Evolutionary conservation across 2,329 filamentous ascomycete species (phyloP).

Genomic region (Ophiocordyceps polyrhachis-furcata): DNA sequence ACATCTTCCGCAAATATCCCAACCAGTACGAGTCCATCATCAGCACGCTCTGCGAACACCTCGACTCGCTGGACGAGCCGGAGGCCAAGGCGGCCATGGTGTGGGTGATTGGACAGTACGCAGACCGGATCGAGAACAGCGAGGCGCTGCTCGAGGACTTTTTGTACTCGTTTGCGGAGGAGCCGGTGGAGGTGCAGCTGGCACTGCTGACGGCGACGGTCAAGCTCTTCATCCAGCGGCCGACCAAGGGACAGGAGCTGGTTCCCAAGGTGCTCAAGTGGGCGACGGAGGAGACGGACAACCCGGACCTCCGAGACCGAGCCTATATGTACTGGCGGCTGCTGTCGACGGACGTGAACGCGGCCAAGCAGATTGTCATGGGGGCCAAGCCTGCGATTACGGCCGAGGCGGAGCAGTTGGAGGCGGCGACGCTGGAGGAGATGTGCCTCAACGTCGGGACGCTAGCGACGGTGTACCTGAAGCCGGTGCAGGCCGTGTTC

Average conservation of each 20-base stretch:
- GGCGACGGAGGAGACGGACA: conserved; percentile 98
- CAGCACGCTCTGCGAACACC: conserved; percentile 81
- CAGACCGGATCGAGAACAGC: conserved; percentile 91
- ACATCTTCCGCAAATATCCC: conserved; percentile 98
- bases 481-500: conserved; percentile 95
- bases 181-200: conserved; percentile 88
- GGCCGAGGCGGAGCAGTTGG: conserved; percentile 85
- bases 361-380: conserved; percentile 83
- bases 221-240: conserved; percentile 92
- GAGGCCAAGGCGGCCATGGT: conserved; percentile 98
- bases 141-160: conserved; percentile 91
- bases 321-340: conserved; percentile 99
- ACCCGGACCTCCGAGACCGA: conserved; percentile 84
- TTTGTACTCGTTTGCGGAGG: conserved; percentile 79
- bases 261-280: conserved; percentile 93
- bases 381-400: conserved; percentile 93
- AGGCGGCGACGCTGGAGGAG: conserved; percentile 80
- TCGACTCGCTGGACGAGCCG: conserved; percentile 90
- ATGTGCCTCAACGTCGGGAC: conserved; percentile 96
- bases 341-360: conserved; percentile 74
- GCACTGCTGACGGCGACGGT: conserved; percentile 90
- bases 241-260: conserved; percentile 81
- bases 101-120: conserved; percentile 98
- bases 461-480: conserved; percentile 90
- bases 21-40: conserved; percentile 99